Conservation (phyloP, 495 filamentous ascomycete genomes). For the Penicillium cataractarum region DNA sequence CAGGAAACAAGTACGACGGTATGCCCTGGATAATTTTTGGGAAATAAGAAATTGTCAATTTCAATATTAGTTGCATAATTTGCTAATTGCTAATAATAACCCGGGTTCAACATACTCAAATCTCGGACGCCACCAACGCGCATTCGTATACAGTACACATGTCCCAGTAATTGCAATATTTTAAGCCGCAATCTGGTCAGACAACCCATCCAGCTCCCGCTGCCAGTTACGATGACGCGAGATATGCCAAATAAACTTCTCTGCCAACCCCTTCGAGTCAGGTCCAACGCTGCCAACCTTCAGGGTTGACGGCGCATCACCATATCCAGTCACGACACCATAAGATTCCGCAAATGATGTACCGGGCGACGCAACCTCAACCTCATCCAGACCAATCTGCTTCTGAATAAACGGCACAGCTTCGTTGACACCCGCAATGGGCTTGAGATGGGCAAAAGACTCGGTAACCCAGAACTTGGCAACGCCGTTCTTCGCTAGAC, state of each 20-base stretch:
- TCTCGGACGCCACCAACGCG: not conserved
- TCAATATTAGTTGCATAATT: not conserved
- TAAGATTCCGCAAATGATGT: conserved; percentile 62
- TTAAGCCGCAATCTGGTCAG: conserved; percentile 41
- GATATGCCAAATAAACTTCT: conserved; percentile 68
- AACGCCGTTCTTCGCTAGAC: conserved; percentile 70
- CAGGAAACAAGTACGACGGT: not conserved
- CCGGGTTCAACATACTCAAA: not conserved
- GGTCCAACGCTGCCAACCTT: conserved; percentile 31
- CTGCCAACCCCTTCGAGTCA: conserved; percentile 63
- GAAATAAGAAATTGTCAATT: not conserved
- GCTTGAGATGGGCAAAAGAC: conserved; percentile 79
- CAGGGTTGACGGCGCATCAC: conserved; percentile 45
- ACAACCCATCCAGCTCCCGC: conserved; percentile 71
- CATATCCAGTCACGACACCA: conserved; percentile 43
- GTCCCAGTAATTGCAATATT: too few species aligned
- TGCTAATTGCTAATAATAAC: not conserved
- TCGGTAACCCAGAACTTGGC: conserved; percentile 84
- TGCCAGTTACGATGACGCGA: conserved; percentile 71
- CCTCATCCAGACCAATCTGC: conserved; percentile 52
- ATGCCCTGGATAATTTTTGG: not conserved
- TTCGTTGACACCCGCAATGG: conserved; percentile 75
- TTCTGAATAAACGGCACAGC: conserved; percentile 65
- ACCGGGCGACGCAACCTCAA: conserved; percentile 56
- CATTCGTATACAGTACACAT: not conserved